Conservation (phyloP, 352 stramenopile genomes). For the Pythium folliculosum region DNA sequence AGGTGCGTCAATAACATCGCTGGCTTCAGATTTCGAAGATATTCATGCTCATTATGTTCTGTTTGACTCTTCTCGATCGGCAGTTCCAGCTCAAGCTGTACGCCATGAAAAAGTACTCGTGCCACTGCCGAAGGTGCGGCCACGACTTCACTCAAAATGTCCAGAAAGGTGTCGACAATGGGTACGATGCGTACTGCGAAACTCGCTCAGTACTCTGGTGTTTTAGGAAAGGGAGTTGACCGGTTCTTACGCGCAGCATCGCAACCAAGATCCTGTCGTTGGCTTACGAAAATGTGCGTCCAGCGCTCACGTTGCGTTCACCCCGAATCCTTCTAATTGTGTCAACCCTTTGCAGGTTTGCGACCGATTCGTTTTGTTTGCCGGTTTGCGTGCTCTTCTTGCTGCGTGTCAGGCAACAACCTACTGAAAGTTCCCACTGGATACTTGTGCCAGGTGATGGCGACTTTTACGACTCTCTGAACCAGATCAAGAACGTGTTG, state of each 20-base stretch:
- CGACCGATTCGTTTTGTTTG: conserved; percentile 82
- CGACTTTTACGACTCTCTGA: conserved; percentile 87
- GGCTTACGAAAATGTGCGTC: conserved; percentile 77
- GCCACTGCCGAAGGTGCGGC: conserved; percentile 62
- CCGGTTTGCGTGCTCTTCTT: conserved; percentile 39
- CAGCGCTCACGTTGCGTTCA: background rate
- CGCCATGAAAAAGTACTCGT: conserved; percentile 83
- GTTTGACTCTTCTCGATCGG: background rate
- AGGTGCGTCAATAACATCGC: conserved; percentile 37
- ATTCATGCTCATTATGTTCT: background rate
- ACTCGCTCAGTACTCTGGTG: no score
- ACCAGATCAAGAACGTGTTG: conserved; percentile 76
- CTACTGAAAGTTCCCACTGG: background rate
- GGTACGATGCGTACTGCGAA: conserved; percentile 36
- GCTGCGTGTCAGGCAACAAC: background rate
- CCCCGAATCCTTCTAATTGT: background rate
- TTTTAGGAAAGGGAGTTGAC: background rate
- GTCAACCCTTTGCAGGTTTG: conserved; percentile 46
- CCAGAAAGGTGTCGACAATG: conserved; percentile 88
- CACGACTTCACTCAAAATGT: conserved; percentile 74
- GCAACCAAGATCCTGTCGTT: conserved; percentile 86
- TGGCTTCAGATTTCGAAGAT: background rate
- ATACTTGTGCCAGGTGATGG: conserved; percentile 56
- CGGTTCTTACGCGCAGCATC: conserved; percentile 43
- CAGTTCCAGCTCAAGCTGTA: conserved; percentile 88